phyloP scores from a whole-genome alignment of 1,284 basidiomycete species.

The Austropuccinia psidii region DNA sequence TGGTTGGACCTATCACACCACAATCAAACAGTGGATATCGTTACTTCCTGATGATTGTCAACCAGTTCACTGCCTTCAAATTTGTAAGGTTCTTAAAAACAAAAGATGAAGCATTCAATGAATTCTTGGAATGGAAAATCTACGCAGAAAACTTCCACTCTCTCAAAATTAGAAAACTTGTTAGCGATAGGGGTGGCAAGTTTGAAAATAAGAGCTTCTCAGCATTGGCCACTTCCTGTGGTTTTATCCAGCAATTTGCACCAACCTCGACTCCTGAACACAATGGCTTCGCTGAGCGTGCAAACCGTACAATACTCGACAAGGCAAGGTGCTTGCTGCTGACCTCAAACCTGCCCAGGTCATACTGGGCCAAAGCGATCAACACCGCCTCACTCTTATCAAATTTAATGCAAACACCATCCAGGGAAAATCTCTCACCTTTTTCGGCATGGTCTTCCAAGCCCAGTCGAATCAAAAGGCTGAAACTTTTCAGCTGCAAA shows the following conservation, averaged over 20 bases:
- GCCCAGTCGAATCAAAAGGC: no score
- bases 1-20: background rate
- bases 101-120: background rate
- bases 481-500: no score
- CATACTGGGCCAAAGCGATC: no score
- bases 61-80: background rate
- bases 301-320: background rate
- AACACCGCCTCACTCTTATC: no score
- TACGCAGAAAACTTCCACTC: background rate
- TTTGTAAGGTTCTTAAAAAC: background rate
- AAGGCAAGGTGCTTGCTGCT: no score
- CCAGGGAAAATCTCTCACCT: no score
- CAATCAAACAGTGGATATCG: background rate
- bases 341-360: no score
- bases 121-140: background rate
- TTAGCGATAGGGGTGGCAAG: background rate
- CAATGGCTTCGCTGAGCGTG: background rate
- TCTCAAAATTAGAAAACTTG: background rate
- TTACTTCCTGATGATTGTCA: background rate
- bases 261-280: background rate
- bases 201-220: background rate
- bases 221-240: background rate
- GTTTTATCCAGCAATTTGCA: background rate
- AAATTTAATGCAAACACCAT: no score
- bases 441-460: no score